Percentiles rank a stretch among this genome's conserved stretches.
Conservation (phyloP, 352 stramenopile genomes). For the Phytophthora quininea region DNA sequence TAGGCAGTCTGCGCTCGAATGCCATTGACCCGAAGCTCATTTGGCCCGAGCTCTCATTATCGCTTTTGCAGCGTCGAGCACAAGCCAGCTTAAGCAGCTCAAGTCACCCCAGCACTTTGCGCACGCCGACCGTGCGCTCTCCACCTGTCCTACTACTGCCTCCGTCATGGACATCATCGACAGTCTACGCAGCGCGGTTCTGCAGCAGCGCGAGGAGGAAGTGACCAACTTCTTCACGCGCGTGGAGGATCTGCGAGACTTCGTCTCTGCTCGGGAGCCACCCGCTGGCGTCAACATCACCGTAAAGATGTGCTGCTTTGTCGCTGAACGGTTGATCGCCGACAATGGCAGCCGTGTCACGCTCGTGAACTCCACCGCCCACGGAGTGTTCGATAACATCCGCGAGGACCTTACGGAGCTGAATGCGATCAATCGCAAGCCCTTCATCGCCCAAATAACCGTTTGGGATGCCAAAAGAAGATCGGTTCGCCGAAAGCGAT, state of each 20-base stretch:
- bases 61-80: too few species aligned
- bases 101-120: too few species aligned
- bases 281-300: background rate
- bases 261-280: slow-evolving; percentile 1
- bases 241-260: background rate
- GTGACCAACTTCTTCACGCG: slow-evolving; percentile 5
- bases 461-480: slow-evolving; percentile 11
- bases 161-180: background rate
- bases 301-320: slow-evolving; percentile 8
- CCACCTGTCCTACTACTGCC: too few species aligned
- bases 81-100: too few species aligned
- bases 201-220: slow-evolving; percentile 7
- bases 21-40: too few species aligned
- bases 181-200: slow-evolving; percentile 1
- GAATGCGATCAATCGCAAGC: slow-evolving; percentile 2
- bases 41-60: too few species aligned
- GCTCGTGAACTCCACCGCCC: background rate
- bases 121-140: too few species aligned
- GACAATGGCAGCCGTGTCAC: slow-evolving; percentile 6
- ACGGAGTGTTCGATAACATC: background rate
- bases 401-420: background rate
- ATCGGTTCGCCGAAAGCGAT: background rate
- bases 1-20: too few species aligned
- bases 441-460: slow-evolving; percentile 3
- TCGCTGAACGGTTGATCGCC: background rate